These are phyloP conservation scores for Pyricularia sp. DNA, from an alignment of 2,329 filamentous ascomycete genomes.

Conservation along the genomic window DNA sequence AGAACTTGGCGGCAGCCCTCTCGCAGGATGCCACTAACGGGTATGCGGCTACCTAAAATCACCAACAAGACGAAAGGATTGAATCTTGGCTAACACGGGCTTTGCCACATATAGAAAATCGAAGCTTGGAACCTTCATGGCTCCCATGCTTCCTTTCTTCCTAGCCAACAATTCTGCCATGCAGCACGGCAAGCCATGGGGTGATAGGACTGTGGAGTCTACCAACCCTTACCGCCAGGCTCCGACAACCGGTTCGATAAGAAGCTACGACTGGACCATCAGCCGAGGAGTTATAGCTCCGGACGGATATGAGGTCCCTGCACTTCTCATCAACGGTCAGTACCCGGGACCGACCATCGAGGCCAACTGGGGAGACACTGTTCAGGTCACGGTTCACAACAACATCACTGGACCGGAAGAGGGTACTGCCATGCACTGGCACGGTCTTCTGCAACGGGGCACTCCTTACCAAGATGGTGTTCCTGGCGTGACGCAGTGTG, in stretches of 20 bases:
- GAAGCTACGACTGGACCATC: slow-evolving; percentile 41
- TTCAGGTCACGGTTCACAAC: slow-evolving; percentile 58
- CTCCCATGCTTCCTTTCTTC: slow-evolving; percentile 26
- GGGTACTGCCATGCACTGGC: slow-evolving; percentile 39
- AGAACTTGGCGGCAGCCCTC: slow-evolving; percentile 11
- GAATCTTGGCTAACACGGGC: neutral
- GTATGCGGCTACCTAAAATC: slow-evolving; percentile 12
- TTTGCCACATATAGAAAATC: slow-evolving; percentile 20
- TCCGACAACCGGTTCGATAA: slow-evolving; percentile 40
- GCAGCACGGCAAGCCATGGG: slow-evolving; percentile 40
- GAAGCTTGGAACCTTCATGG: slow-evolving; percentile 24
- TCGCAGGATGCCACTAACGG: slow-evolving; percentile 25
- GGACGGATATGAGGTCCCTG: slow-evolving; percentile 39
- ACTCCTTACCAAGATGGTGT: slow-evolving; percentile 41
- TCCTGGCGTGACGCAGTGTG: slow-evolving; percentile 46
- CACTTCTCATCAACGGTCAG: slow-evolving; percentile 50
- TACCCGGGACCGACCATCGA: slow-evolving; percentile 55
- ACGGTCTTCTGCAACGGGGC: slow-evolving; percentile 35
- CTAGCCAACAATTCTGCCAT: slow-evolving; percentile 36
- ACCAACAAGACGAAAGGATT: slow-evolving; percentile 4
- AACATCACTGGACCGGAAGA: slow-evolving; percentile 37
- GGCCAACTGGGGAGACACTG: slow-evolving; percentile 49
- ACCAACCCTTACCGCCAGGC: slow-evolving; percentile 37
- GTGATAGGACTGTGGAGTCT: slow-evolving; percentile 22
- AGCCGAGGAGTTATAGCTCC: slow-evolving; percentile 36